Conservation (phyloP, 1,284 basidiomycete genomes). For the Coniferiporia weirii region DNA sequence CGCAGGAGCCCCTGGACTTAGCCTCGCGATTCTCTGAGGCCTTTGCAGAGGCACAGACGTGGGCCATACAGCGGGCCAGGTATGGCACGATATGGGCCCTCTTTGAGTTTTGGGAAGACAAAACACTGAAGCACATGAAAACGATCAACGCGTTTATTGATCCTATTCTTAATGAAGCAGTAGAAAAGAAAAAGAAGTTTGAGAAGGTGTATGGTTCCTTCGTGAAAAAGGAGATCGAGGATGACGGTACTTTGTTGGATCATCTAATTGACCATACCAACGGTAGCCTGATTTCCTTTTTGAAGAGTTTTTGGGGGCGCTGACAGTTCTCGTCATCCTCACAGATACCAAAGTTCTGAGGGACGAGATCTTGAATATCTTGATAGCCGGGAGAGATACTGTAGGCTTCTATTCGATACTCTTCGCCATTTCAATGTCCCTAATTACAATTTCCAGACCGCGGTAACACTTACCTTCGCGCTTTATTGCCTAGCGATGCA, state of each 20-base stretch:
- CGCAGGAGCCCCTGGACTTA: constrained; percentile 21
- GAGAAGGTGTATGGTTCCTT: neutral
- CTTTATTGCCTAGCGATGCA: constrained; percentile 36
- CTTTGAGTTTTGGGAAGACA: constrained; percentile 42
- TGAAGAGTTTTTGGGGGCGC: neutral
- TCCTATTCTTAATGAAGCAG: constrained; percentile 43
- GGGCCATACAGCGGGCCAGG: constrained; percentile 34
- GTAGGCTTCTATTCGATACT: constrained; percentile 16
- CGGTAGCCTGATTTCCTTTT: constrained; percentile 28
- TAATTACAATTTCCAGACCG: constrained; percentile 26
- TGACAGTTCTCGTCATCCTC: neutral
- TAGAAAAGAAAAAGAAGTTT: constrained; percentile 30
- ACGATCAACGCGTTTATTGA: constrained; percentile 45
- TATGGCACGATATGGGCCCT: constrained; percentile 44
- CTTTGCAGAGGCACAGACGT: constrained; percentile 32
- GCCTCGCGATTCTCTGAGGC: constrained; percentile 6
- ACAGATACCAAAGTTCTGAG: constrained; percentile 27
- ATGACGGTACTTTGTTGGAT: constrained; percentile 45
- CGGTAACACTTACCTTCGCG: constrained; percentile 32
- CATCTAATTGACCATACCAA: constrained; percentile 45
- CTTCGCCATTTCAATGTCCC: neutral
- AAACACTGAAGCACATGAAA: constrained; percentile 39
- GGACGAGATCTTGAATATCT: constrained; percentile 34
- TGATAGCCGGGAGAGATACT: constrained; percentile 33
- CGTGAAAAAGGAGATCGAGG: constrained; percentile 26